Conservation (phyloP, 371 early-diverging fungal genomes). For the Syncephalastrum sp. region DNA sequence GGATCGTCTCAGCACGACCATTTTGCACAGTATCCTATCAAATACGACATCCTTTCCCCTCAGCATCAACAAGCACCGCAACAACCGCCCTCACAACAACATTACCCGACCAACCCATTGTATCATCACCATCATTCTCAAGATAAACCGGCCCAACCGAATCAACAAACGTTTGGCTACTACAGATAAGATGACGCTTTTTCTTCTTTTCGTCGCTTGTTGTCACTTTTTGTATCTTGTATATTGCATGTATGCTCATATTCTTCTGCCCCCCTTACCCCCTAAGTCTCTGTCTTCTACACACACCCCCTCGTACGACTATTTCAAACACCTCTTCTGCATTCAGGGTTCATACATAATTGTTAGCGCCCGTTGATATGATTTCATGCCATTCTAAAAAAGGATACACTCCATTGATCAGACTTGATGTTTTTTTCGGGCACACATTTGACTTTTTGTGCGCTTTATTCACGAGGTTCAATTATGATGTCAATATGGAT, state of each 20-base stretch:
- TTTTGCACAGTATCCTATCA: not conserved
- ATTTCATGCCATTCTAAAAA: not conserved
- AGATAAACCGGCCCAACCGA: not conserved
- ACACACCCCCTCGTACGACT: not conserved
- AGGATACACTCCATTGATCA: not conserved
- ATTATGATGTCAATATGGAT: not conserved
- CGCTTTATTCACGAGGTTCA: not conserved
- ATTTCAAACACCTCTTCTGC: slow-evolving; percentile 2
- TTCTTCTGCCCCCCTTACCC: not conserved
- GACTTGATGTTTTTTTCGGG: not conserved
- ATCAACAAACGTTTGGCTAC: not conserved
- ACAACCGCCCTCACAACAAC: not conserved
- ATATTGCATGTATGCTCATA: not conserved
- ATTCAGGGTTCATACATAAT: not conserved
- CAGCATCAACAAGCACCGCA: slow-evolving; percentile 6
- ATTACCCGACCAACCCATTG: not conserved
- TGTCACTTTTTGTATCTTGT: not conserved
- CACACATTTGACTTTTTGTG: not conserved
- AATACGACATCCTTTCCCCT: not conserved
- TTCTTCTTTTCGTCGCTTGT: not conserved
- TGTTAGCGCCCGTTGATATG: not conserved
- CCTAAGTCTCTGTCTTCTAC: not conserved
- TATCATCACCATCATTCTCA: slow-evolving; percentile 4
- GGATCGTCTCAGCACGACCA: too few species aligned
- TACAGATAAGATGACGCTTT: not conserved